A percentile compares a stretch with the other conserved stretches of the same genome.
Conservation (phyloP, 2,329 filamentous ascomycete genomes). For the Bipolaris victoriae region DNA sequence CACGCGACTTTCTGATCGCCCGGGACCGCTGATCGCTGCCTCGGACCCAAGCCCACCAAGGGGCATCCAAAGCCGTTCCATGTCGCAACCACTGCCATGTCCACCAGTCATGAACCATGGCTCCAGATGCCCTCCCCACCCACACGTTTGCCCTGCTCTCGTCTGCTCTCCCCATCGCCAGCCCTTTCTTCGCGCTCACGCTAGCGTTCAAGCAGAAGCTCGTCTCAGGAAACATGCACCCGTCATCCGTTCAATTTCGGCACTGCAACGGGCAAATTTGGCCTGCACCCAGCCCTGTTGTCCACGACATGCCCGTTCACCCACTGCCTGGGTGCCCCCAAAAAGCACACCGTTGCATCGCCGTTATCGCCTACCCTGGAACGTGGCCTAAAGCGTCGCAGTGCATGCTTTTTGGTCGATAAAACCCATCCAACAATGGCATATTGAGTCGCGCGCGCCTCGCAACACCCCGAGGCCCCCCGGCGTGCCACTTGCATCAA, state of each 20-base stretch:
- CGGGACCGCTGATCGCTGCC: conserved; percentile 24
- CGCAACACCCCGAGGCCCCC: not conserved
- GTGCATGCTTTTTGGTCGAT: conserved; percentile 1
- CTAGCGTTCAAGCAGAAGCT: conserved; percentile 15
- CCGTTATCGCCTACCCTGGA: not conserved
- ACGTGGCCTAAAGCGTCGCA: conserved; percentile 10
- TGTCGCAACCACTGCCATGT: conserved; percentile 19
- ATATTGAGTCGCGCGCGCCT: not conserved
- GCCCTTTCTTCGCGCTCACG: conserved; percentile 22
- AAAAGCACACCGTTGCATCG: no score
- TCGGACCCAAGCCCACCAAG: conserved; percentile 22
- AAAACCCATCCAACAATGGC: conserved; percentile 2
- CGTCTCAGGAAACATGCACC: conserved; percentile 22
- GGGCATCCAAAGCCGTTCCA: conserved; percentile 16
- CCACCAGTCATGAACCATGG: conserved; percentile 23
- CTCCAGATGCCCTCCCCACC: conserved; percentile 14
- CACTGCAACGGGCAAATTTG: conserved; percentile 11
- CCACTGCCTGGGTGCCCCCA: not conserved
- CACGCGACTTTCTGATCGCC: conserved; percentile 22
- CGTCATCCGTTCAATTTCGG: conserved; percentile 22
- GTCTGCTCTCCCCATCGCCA: conserved; percentile 15
- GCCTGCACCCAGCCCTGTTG: not conserved
- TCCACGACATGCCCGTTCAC: not conserved
- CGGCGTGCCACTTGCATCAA: conserved; percentile 1
- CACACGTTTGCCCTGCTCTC: conserved; percentile 13